phyloP scores from a whole-genome alignment of 208 protist species.

The Vickermania spadyakhi region DNA sequence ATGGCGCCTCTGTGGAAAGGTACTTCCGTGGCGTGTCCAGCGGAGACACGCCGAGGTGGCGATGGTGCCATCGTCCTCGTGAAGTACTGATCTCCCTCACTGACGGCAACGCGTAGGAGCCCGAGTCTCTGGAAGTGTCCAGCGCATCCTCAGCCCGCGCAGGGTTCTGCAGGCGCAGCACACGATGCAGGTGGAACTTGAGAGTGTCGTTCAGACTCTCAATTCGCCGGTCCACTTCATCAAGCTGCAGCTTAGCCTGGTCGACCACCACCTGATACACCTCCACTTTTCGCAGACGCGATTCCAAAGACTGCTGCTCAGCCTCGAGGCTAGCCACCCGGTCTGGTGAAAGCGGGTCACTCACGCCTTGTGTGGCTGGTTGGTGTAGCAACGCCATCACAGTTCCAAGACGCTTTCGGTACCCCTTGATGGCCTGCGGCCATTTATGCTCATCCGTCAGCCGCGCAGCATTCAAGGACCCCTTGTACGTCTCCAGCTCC shows the following conservation, averaged over 20 bases:
- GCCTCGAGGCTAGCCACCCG: conserved; percentile 7
- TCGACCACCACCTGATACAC: conserved; percentile 31
- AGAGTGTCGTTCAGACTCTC: conserved; percentile 61
- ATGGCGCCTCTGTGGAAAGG: too few relatives aligned
- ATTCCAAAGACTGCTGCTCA: conserved; percentile 19
- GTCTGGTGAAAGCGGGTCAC: not conserved
- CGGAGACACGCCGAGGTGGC: not conserved
- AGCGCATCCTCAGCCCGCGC: not conserved
- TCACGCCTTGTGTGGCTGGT: not conserved
- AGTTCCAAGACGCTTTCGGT: conserved; percentile 23
- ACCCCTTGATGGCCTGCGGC: conserved; percentile 28
- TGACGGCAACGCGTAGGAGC: conserved; percentile 9
- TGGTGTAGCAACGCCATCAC: conserved; percentile 18
- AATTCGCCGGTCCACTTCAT: conserved; percentile 59
- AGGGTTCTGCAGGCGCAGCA: conserved; percentile 40
- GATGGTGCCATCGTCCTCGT: conserved; percentile 1
- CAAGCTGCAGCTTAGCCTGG: conserved; percentile 37
- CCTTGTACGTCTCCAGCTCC: conserved; percentile 35
- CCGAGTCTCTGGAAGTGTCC: not conserved
- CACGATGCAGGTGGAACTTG: conserved; percentile 46
- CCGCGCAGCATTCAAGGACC: conserved; percentile 17
- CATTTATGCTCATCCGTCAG: conserved; percentile 29
- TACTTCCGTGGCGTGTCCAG: too few relatives aligned
- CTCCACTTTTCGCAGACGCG: conserved; percentile 36
- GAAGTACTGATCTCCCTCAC: conserved; percentile 15